Base-by-base conservation (phyloP, 176 grass and related monocot species). In the Rhynchospora pubera region DNA sequence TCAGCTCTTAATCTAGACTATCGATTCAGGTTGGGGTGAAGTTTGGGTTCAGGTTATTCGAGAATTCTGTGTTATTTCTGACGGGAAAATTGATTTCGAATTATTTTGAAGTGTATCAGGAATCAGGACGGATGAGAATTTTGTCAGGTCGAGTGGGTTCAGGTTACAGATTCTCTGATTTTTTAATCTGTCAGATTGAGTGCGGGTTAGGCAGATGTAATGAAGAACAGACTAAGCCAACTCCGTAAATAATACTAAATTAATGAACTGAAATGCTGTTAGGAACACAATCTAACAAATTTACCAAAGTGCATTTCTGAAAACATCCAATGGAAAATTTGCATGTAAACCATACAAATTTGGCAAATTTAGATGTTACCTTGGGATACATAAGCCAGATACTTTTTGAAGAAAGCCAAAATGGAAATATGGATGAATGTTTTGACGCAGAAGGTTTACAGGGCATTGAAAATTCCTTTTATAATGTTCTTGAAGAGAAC, bases 361-460 rank as follows among this genome's bases (percentile, higher is more conserved):
- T 47, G 68, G 63, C 66, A 45, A 75, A 53, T 47, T 87, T 79
- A 26, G 65, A 82, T 68, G 16, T 65, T 32, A 44, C 57, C 21
- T 67, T 87, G 48, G 64, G 43, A 14, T 82, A 83, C 26, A 82
- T 82, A 65, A 87, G 46, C 65, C n/a, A 74, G 45, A 82, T 83
- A 24, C 79, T 87, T 7, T 26, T 87, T 24, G 85, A 83, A 62
- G 85, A 87, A 62, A 79, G 66, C 44, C 83, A 82, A 56, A 79
- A 83, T 56, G 85, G 44, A 19, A 83, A 66, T 34, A 61, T 83
- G 26, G 81, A 75, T 52, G 81, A 56, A 51, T 78, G 55, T 57
- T 63, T 60, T 57, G 53, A 82, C 13, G 51, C 59, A 19, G 55
- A 26, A 13, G 85, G 64, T 48, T 34, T 86, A 59, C 78, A 48